Evolutionary conservation across 345 rosid genomes (phyloP).

Genomic region (Arabis hirsuta): DNA sequence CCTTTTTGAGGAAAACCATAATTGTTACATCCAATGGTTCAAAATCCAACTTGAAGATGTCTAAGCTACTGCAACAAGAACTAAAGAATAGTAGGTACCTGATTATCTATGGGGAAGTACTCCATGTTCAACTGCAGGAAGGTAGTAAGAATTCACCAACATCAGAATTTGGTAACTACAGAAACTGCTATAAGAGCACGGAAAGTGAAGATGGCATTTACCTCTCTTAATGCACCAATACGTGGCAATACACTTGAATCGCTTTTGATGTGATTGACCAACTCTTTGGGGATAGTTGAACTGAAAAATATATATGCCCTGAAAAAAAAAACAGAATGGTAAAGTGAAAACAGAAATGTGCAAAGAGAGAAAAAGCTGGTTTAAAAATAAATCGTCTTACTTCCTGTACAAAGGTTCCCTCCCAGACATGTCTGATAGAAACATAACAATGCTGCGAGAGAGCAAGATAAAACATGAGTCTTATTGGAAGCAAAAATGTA

Average conservation of each 20-base stretch:
- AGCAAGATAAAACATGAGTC: constrained; percentile 35
- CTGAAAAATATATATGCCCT: constrained; percentile 94
- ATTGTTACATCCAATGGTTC: neutral
- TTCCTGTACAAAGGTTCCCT: constrained; percentile 91
- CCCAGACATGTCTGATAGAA: constrained; percentile 98
- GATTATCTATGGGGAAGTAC: constrained; percentile 86
- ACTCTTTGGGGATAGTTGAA: constrained; percentile 68
- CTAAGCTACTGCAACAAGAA: neutral
- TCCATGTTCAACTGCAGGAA: constrained; percentile 85
- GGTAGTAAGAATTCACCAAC: neutral
- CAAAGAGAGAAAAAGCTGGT: neutral
- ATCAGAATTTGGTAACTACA: constrained; percentile 4
- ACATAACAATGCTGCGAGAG: constrained; percentile 87
- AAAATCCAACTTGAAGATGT: neutral
- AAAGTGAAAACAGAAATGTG: constrained; percentile 17
- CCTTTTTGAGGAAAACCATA: neutral
- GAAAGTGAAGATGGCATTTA: constrained; percentile 13
- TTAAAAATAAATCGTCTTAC: constrained; percentile 48
- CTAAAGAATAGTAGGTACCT: constrained; percentile 49
- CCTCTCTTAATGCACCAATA: constrained; percentile 94
- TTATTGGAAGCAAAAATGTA: neutral
- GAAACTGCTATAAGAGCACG: neutral
- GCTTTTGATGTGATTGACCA: constrained; percentile 84
- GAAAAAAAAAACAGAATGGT: neutral
- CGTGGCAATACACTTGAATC: constrained; percentile 89